Conservation (phyloP, 192 early-diverging fungal species). For the Podila horticola region DNA sequence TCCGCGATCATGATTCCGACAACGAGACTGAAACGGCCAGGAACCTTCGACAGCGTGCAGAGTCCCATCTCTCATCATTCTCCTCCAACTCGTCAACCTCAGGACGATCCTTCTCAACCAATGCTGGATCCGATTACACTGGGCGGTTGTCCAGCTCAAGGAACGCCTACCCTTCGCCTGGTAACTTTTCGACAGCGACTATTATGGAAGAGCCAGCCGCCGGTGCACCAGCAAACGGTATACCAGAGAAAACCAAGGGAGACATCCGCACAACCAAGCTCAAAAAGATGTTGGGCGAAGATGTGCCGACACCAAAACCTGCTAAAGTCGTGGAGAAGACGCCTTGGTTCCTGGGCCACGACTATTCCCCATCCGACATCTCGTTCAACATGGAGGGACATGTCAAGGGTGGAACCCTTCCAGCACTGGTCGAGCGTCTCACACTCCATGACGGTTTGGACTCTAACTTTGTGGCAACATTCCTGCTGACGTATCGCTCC, state of each 20-base stretch:
- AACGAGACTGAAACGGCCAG: constrained; percentile 16
- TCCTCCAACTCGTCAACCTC: constrained; percentile 28
- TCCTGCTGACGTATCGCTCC: constrained; percentile 95
- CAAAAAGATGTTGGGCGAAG: constrained; percentile 70
- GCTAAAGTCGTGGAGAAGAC: constrained; percentile 51
- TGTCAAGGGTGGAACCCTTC: constrained; percentile 91
- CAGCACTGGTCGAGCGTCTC: constrained; percentile 87
- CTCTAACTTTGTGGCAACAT: constrained; percentile 84
- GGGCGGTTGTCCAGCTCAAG: constrained; percentile 16
- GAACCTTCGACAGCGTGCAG: constrained; percentile 21
- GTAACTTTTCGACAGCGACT: constrained; percentile 28
- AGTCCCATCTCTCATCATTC: constrained; percentile 34
- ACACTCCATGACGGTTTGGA: constrained; percentile 90
- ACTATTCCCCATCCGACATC: constrained; percentile 78
- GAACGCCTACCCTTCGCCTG: constrained; percentile 10
- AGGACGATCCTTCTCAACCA: constrained; percentile 27
- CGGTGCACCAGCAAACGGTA: background rate
- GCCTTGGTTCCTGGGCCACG: constrained; percentile 86
- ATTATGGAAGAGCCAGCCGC: background rate
- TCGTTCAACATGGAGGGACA: constrained; percentile 87
- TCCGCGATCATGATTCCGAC: constrained; percentile 32
- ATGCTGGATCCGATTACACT: constrained; percentile 27
- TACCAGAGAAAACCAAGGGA: constrained; percentile 8
- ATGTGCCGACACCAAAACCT: constrained; percentile 42
- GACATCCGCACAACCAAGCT: constrained; percentile 55